These are phyloP conservation scores for Paraphaeosphaeria sporulosa DNA, from an alignment of 2,329 filamentous ascomycete genomes.

Conservation along the genomic window DNA sequence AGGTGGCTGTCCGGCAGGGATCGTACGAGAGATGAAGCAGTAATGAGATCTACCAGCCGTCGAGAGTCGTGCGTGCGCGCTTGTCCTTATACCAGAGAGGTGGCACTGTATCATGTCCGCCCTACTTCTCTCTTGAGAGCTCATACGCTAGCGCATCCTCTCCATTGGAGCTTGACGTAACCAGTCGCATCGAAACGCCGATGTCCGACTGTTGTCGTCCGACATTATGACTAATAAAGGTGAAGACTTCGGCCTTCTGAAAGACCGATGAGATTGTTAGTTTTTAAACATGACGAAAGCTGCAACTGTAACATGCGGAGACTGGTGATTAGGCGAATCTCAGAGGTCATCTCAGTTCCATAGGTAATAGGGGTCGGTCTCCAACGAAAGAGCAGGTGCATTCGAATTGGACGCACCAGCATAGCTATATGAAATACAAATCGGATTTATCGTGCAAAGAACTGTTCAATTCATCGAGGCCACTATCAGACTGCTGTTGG, in stretches of 20 bases:
- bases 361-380: too few relatives aligned
- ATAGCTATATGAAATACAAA: too few relatives aligned
- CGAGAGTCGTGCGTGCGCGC: neutral
- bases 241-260: neutral
- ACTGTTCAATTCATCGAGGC: neutral
- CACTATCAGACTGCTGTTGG: neutral
- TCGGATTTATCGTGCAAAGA: too few relatives aligned
- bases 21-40: neutral
- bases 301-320: neutral
- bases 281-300: neutral
- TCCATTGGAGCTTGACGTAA: slow-evolving; percentile 4
- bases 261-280: neutral
- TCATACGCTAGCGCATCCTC: slow-evolving; percentile 3
- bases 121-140: slow-evolving; percentile 8
- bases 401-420: too few relatives aligned
- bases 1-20: neutral
- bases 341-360: neutral
- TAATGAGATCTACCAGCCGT: neutral
- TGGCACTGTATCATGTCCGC: neutral
- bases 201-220: neutral
- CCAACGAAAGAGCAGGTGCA: too few relatives aligned
- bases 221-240: neutral
- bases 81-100: neutral
- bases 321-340: neutral
- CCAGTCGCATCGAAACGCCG: neutral